phyloP scores from a whole-genome alignment of 2,329 filamentous ascomycete species.

The Sarocladium oryzae region DNA sequence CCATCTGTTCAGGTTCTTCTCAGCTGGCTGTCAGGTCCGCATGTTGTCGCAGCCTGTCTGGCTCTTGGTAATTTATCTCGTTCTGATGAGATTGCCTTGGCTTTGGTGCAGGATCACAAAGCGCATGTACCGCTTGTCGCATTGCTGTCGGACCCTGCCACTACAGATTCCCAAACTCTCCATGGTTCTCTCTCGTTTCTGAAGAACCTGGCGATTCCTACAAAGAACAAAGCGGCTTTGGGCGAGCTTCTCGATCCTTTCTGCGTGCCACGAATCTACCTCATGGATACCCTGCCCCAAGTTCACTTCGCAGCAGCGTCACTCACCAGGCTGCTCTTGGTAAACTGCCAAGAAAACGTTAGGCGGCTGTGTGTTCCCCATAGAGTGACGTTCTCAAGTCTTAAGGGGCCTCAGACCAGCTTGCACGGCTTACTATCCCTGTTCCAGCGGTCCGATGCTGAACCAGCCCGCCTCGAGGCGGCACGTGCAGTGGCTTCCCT shows the following conservation, averaged over 20 bases:
- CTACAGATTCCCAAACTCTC: slow-evolving; percentile 43
- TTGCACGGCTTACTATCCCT: slow-evolving; percentile 22
- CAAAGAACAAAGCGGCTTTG: slow-evolving; percentile 45
- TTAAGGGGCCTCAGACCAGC: not conserved
- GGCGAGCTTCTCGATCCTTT: slow-evolving; percentile 38
- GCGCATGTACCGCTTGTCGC: slow-evolving; percentile 38
- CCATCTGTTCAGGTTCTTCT: slow-evolving; percentile 35
- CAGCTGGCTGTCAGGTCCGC: slow-evolving; percentile 37
- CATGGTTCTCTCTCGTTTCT: slow-evolving; percentile 54
- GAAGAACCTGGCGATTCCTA: slow-evolving; percentile 57
- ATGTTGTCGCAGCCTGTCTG: slow-evolving; percentile 48
- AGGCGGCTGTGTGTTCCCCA: slow-evolving; percentile 38
- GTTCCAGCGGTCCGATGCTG: slow-evolving; percentile 31
- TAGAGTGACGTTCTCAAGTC: not conserved
- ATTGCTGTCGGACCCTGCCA: slow-evolving; percentile 34
- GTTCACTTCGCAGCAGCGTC: slow-evolving; percentile 56
- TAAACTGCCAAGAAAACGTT: slow-evolving; percentile 47
- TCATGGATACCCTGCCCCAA: slow-evolving; percentile 43
- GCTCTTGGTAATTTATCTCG: slow-evolving; percentile 56
- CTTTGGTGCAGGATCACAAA: slow-evolving; percentile 38
- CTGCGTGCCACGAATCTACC: slow-evolving; percentile 48
- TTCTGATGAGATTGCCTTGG: slow-evolving; percentile 45
- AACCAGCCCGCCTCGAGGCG: slow-evolving; percentile 54
- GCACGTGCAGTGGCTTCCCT: slow-evolving; percentile 46
- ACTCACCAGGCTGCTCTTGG: slow-evolving; percentile 49